Evolutionary conservation across 2,329 filamentous ascomycete genomes (phyloP).

Genomic region (Colletotrichum neosansevieriae): DNA sequence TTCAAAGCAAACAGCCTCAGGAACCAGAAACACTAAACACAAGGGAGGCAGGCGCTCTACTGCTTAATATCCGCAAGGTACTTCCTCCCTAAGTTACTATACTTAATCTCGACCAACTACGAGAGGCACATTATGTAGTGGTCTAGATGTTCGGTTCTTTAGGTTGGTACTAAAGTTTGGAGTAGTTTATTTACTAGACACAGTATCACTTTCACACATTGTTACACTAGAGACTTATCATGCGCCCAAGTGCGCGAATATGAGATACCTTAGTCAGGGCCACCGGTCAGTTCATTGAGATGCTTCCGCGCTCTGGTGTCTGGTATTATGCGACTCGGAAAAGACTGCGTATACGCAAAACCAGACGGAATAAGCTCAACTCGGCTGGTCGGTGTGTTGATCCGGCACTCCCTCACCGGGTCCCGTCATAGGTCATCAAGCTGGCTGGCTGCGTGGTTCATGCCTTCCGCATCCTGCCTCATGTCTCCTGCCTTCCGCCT

Average conservation of each 20-base stretch:
- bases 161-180: too few relatives aligned
- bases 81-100: neutral
- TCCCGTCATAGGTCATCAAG: too few relatives aligned
- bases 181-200: neutral
- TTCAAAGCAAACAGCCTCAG: neutral
- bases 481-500: neutral
- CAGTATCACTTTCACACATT: slow-evolving; percentile 4
- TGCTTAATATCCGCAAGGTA: too few relatives aligned
- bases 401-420: neutral
- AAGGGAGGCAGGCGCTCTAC: neutral
- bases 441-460: neutral
- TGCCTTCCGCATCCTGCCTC: neutral
- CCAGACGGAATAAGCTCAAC: slow-evolving; percentile 12
- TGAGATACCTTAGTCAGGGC: neutral
- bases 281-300: slow-evolving; percentile 9
- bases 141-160: neutral
- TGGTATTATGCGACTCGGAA: slow-evolving; percentile 7
- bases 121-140: neutral
- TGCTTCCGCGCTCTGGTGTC: slow-evolving; percentile 11
- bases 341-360: slow-evolving; percentile 12
- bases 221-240: slow-evolving; percentile 11
- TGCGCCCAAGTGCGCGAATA: neutral
- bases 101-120: neutral
- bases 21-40: neutral
- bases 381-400: neutral